Evolutionary conservation across 108 stramenopile genomes (phyloP), one percentile per base, ranked within the genome.

Genomic region (Fragilariopsis cylindrus): DNA sequence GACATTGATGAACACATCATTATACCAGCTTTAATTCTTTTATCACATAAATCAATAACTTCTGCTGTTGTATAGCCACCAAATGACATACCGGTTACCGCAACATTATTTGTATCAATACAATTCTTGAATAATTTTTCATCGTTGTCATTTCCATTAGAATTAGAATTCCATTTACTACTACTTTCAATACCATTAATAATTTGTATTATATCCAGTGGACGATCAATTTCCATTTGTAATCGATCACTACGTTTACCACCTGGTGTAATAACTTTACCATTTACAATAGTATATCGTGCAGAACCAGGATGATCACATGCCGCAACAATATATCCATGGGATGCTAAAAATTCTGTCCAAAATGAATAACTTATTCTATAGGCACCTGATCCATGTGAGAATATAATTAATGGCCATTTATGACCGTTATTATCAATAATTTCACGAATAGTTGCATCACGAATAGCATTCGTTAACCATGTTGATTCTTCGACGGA

Each of bases 241-340:
- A 3, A 5, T 5, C 65, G 48, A 8, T 65, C 47, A 18, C 45
- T 47, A n/a, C 41, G 41, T 15, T 18, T 13, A 6, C 42, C 42
- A 13, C 42, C 62, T 15, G 65, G 65, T 5, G n/a, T 19, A 18
- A 65, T 43, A 6, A 48, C 46, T 45, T 65, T 6, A 8, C 65
- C 65, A 16, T 65, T 45, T 2, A 65, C 65, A 12, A 65, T 19
- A 13, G 65, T 65, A 41, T 48, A 65, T 19, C 65, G 65, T 19
- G 65, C 65, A 13, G 65, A 65, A 18, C 65, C 65, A 7, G 65
- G 65, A 45, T 65, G 65, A 45, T 65, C 65, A 45, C 65, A 65
- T 16, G 65, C 65, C 13, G 65, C 65, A 42, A 65, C 65, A 13
- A 43, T 11, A 45, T 45, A 65, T n/a, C 65, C 65, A 45, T 65